Conservation (phyloP, 352 stramenopile genomes). For the Pythium apleroticum region DNA sequence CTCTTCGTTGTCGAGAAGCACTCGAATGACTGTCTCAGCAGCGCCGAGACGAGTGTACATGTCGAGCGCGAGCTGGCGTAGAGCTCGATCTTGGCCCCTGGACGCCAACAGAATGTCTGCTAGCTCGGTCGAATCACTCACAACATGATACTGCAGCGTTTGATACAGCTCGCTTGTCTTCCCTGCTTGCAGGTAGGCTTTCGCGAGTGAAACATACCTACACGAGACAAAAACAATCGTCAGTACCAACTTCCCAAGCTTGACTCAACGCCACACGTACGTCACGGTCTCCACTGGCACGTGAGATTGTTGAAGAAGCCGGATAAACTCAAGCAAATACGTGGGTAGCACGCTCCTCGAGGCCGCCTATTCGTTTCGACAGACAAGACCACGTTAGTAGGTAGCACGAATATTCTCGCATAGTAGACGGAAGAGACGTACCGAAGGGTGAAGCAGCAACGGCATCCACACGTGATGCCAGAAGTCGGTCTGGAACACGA, state of each 20-base stretch:
- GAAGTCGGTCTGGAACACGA: constrained; percentile 64
- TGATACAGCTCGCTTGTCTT: constrained; percentile 61
- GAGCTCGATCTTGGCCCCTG: constrained; percentile 21
- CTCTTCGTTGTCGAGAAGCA: constrained; percentile 49
- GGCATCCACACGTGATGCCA: constrained; percentile 50
- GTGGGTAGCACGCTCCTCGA: constrained; percentile 40
- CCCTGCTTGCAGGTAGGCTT: constrained; percentile 45
- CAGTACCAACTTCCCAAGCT: not conserved
- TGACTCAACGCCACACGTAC: constrained; percentile 26
- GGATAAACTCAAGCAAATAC: constrained; percentile 70
- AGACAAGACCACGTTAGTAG: not conserved
- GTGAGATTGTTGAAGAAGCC: constrained; percentile 45
- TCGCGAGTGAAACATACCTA: constrained; percentile 56
- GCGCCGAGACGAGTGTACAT: constrained; percentile 66
- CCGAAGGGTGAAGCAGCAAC: constrained; percentile 41
- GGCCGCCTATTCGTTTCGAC: constrained; percentile 28
- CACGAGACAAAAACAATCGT: not conserved
- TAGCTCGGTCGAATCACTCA: constrained; percentile 59
- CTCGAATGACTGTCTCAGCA: constrained; percentile 43
- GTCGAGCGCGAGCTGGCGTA: constrained; percentile 62
- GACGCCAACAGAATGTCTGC: constrained; percentile 50
- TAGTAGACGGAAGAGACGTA: constrained; percentile 21
- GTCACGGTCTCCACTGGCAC: constrained; percentile 63
- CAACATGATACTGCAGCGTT: constrained; percentile 56
- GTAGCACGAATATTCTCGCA: not conserved